phyloP scores from a whole-genome alignment of 768 basidiomycete genomes.

The Peribolospora kevripleyi region DNA sequence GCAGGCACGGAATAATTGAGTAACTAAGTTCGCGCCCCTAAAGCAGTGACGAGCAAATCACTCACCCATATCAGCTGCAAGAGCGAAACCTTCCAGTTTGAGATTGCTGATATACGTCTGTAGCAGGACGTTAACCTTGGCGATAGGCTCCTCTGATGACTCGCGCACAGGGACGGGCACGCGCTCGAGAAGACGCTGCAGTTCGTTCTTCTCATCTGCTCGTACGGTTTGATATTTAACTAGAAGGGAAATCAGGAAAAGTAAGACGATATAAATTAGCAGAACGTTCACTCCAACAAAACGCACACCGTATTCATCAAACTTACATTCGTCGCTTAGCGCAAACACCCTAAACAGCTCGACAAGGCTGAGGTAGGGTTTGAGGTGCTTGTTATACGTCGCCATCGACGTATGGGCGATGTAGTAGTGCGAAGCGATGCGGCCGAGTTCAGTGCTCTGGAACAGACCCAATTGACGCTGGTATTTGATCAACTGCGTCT shows the following conservation, averaged over 20 bases:
- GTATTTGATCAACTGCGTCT: constrained; percentile 82
- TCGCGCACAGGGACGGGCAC: constrained; percentile 97
- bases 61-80: constrained; percentile 25
- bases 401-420: constrained; percentile 90
- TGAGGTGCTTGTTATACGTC: constrained; percentile 80
- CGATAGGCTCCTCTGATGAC: constrained; percentile 77
- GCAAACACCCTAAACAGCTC: constrained; percentile 93
- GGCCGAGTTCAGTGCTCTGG: constrained; percentile 75
- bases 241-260: background rate
- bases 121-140: constrained; percentile 88
- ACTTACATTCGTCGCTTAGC: constrained; percentile 80
- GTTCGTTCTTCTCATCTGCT: constrained; percentile 29
- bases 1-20: background rate
- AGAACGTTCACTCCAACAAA: too few species aligned
- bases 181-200: constrained; percentile 67
- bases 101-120: constrained; percentile 86
- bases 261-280: too few species aligned
- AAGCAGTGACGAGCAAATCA: background rate
- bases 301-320: constrained; percentile 34
- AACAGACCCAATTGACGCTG: constrained; percentile 68
- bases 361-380: constrained; percentile 59
- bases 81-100: constrained; percentile 55
- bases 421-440: constrained; percentile 87
- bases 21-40: background rate
- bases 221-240: constrained; percentile 25